A percentile compares a stretch with the other conserved stretches of the same genome.
These are phyloP conservation scores for Aspergillus puulaauensis DNA, from an alignment of 2,329 filamentous ascomycete species.

Conservation along the genomic window DNA sequence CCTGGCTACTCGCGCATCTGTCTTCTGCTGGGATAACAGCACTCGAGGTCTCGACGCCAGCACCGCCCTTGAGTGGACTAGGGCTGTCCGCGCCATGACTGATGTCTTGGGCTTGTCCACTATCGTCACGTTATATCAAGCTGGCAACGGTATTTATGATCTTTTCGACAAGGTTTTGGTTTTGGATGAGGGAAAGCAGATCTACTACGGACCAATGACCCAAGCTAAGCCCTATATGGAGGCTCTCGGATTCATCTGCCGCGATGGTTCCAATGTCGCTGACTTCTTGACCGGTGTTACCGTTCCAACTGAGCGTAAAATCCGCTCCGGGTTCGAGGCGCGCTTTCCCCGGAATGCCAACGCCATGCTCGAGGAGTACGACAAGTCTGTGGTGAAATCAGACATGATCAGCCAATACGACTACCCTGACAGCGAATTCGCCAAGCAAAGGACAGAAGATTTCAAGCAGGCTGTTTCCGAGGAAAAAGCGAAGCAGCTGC, in stretches of 20 bases:
- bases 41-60: slow-evolving; percentile 66
- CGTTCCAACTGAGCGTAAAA: slow-evolving; percentile 52
- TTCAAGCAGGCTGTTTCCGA: slow-evolving; percentile 55
- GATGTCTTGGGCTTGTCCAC: slow-evolving; percentile 61
- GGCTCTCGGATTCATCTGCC: slow-evolving; percentile 61
- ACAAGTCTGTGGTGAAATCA: slow-evolving; percentile 51
- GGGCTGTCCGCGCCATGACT: slow-evolving; percentile 63
- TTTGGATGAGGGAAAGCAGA: slow-evolving; percentile 64
- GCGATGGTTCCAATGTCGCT: slow-evolving; percentile 61
- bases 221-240: slow-evolving; percentile 66
- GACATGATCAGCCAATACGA: slow-evolving; percentile 57
- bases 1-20: slow-evolving; percentile 55
- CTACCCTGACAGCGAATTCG: slow-evolving; percentile 53
- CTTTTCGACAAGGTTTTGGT: slow-evolving; percentile 70
- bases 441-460: slow-evolving; percentile 50
- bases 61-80: slow-evolving; percentile 62
- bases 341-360: slow-evolving; percentile 46
- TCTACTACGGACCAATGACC: slow-evolving; percentile 62
- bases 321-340: slow-evolving; percentile 44
- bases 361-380: slow-evolving; percentile 50
- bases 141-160: slow-evolving; percentile 68
- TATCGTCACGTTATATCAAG: slow-evolving; percentile 68
- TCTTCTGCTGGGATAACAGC: slow-evolving; percentile 68
- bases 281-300: slow-evolving; percentile 68
- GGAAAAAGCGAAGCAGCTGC: slow-evolving; percentile 58